A percentile compares a stretch with the other conserved stretches of the same genome.
These are phyloP conservation scores for Vanilla planifolia DNA, from an alignment of 106 monocot species.

Conservation along the genomic window DNA sequence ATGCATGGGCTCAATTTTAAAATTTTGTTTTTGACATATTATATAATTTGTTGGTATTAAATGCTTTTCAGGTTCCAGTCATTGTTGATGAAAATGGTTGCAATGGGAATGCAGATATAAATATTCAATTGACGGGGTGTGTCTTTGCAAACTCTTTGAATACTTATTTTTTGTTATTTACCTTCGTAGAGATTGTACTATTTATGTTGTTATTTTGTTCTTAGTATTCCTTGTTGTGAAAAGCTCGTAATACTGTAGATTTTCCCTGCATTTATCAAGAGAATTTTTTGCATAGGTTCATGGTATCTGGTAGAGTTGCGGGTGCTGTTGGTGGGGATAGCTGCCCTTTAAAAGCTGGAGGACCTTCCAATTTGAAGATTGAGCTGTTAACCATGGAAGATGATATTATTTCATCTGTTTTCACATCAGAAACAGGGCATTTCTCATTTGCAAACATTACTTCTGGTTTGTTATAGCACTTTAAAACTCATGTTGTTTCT, in stretches of 20 bases:
- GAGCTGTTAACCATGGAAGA: slow-evolving; percentile 57
- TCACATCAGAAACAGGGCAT: slow-evolving; percentile 59
- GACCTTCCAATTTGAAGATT: slow-evolving; percentile 79
- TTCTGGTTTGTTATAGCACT: slow-evolving; percentile 54
- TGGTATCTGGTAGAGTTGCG: slow-evolving; percentile 69
- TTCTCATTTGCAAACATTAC: slow-evolving; percentile 74
- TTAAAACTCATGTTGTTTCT: background rate
- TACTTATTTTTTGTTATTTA: slow-evolving; percentile 5
- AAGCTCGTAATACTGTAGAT: background rate
- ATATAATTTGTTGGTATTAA: background rate
- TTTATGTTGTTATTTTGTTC: slow-evolving; percentile 6
- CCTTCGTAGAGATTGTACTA: background rate
- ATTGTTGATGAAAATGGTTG: slow-evolving; percentile 77
- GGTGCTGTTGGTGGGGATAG: slow-evolving; percentile 94
- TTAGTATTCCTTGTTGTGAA: background rate
- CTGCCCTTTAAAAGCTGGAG: slow-evolving; percentile 60
- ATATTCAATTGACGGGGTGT: slow-evolving; percentile 90
- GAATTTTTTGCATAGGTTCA: slow-evolving; percentile 44
- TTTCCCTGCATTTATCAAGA: slow-evolving; percentile 3
- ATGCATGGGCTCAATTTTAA: too few species aligned
- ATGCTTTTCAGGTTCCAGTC: slow-evolving; percentile 63
- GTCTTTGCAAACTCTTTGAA: slow-evolving; percentile 4
- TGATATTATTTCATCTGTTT: slow-evolving; percentile 55
- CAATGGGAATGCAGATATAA: slow-evolving; percentile 90
- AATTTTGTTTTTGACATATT: too few species aligned